These are phyloP conservation scores for Pichia sorboxylosa DNA, from an alignment of 1,139 yeast species.

Conservation along the genomic window DNA sequence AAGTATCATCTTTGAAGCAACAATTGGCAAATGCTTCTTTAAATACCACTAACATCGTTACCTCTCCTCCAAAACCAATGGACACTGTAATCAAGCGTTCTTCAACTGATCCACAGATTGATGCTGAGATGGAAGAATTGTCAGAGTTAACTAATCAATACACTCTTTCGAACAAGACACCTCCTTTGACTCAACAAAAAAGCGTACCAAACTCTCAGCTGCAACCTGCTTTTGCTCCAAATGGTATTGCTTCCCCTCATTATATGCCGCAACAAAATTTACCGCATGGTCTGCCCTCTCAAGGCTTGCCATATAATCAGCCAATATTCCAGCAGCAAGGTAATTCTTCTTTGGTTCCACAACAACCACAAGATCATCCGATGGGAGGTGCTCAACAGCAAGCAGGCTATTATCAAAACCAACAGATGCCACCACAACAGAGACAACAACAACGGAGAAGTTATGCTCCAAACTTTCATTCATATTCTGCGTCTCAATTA, in stretches of 20 bases:
- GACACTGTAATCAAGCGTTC: conserved; percentile 3
- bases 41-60: background rate
- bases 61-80: background rate
- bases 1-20: background rate
- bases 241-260: conserved; percentile 19
- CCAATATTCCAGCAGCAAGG: conserved; percentile 12
- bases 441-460: conserved; percentile 1
- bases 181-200: conserved; percentile 6
- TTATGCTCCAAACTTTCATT: conserved; percentile 6
- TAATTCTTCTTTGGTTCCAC: conserved; percentile 1
- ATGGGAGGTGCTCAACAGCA: background rate
- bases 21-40: no score
- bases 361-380: background rate
- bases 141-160: conserved; percentile 10
- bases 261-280: conserved; percentile 19
- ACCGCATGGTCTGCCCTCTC: conserved; percentile 24
- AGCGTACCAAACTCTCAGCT: conserved; percentile 2
- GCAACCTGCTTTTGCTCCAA: conserved; percentile 9
- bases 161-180: conserved; percentile 7
- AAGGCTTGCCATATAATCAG: conserved; percentile 22
- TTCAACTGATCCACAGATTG: conserved; percentile 13
- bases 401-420: background rate
- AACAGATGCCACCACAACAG: background rate
- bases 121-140: conserved; percentile 13
- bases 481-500: no score